Percentiles rank a stretch among this genome's conserved stretches.
phyloP scores from a whole-genome alignment of 2,329 filamentous ascomycete genomes.

The Cyclaneusma minus region DNA sequence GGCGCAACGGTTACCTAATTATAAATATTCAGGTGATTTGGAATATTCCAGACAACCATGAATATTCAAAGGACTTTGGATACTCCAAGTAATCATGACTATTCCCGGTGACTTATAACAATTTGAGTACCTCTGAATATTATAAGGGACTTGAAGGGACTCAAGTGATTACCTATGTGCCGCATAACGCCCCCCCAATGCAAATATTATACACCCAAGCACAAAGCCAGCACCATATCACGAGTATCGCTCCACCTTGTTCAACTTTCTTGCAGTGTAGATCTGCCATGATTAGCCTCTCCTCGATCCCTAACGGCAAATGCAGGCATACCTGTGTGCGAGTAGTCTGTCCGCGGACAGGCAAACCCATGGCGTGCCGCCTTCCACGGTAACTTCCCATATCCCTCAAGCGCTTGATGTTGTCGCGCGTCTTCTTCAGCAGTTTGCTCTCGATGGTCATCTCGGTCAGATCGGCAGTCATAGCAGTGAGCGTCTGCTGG shows the following conservation, averaged over 20 bases:
- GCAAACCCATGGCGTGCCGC: slow-evolving; percentile 83
- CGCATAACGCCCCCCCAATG: no score
- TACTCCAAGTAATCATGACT: no score
- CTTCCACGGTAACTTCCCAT: slow-evolving; percentile 83
- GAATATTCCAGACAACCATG: no score
- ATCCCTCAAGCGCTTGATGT: slow-evolving; percentile 74
- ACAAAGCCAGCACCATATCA: no score
- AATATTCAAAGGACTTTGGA: no score
- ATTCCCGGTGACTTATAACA: no score
- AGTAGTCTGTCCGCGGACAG: slow-evolving; percentile 80
- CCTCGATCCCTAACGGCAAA: neutral
- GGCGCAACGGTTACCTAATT: no score
- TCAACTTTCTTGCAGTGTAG: slow-evolving; percentile 43
- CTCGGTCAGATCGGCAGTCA: slow-evolving; percentile 72
- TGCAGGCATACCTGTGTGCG: slow-evolving; percentile 45
- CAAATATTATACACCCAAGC: no score
- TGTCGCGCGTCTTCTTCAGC: slow-evolving; percentile 60
- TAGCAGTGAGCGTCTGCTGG: slow-evolving; percentile 60
- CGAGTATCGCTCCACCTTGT: slow-evolving; percentile 39
- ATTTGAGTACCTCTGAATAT: no score
- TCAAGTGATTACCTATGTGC: no score
- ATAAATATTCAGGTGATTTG: no score
- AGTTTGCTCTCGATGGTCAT: slow-evolving; percentile 94
- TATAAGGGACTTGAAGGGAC: no score
- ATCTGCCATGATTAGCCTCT: slow-evolving; percentile 25